These are phyloP conservation scores for Lojkania enalia DNA, from an alignment of 2,329 filamentous ascomycete species.

Conservation along the genomic window DNA sequence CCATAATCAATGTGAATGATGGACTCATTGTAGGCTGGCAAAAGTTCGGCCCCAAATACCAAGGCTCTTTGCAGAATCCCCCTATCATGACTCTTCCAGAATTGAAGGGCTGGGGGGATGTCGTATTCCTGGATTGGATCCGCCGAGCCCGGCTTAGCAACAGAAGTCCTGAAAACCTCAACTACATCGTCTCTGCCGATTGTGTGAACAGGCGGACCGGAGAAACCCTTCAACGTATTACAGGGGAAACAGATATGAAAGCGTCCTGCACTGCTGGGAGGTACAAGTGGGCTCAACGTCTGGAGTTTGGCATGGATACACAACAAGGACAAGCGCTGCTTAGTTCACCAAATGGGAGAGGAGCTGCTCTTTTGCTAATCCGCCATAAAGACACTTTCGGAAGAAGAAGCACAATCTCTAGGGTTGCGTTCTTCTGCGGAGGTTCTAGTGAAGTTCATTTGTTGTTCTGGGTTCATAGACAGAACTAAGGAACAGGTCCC, in stretches of 20 bases:
- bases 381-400: conserved; percentile 28
- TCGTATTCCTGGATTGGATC: conserved; percentile 9
- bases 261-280: neutral
- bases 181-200: conserved; percentile 3
- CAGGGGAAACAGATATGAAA: neutral
- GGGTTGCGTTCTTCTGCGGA: neutral
- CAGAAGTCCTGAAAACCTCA: conserved; percentile 1
- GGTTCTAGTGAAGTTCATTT: no score
- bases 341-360: conserved; percentile 11
- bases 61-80: no score
- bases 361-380: conserved; percentile 11
- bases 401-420: neutral
- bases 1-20: conserved; percentile 6
- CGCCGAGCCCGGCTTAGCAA: neutral
- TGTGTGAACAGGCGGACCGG: conserved; percentile 1
- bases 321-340: conserved; percentile 9
- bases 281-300: neutral
- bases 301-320: neutral
- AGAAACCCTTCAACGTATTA: neutral
- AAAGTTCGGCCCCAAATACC: conserved; percentile 4
- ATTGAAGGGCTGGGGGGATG: conserved; percentile 8
- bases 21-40: conserved; percentile 6
- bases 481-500: no score
- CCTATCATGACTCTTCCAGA: no score
- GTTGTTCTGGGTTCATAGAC: no score